Evolutionary conservation across 208 protist genomes (phyloP).

Genomic region (Crithidia expoeki): DNA sequence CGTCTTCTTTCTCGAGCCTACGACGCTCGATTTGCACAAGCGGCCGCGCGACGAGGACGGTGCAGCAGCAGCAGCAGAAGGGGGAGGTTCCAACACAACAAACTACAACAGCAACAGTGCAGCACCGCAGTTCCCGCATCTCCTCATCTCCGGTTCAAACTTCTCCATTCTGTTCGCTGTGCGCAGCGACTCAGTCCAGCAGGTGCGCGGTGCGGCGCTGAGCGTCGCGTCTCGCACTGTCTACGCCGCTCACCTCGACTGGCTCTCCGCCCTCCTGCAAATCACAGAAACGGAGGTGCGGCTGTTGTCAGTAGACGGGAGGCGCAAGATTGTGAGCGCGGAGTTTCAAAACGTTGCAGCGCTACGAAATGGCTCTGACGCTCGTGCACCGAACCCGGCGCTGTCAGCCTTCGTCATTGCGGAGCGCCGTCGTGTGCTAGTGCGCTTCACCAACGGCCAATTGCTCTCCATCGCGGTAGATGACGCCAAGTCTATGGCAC

Average conservation of each 20-base stretch:
- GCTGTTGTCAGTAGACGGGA: constrained; percentile 67
- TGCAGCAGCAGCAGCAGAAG: background rate
- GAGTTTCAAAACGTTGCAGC: constrained; percentile 20
- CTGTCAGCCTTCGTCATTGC: constrained; percentile 24
- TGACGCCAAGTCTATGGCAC: constrained; percentile 1
- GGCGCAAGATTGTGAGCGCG: constrained; percentile 19
- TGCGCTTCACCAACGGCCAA: constrained; percentile 38
- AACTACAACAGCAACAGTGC: background rate
- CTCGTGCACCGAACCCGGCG: constrained; percentile 13
- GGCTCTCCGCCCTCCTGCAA: constrained; percentile 66
- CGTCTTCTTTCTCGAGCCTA: constrained; percentile 64
- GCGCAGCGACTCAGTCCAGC: constrained; percentile 70
- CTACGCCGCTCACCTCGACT: constrained; percentile 51
- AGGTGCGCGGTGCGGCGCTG: constrained; percentile 68
- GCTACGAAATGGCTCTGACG: constrained; percentile 7
- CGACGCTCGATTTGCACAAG: constrained; percentile 22
- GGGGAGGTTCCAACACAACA: too few species aligned
- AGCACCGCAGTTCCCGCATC: constrained; percentile 28
- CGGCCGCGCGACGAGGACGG: constrained; percentile 31
- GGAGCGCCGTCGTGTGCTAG: constrained; percentile 26
- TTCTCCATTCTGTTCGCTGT: constrained; percentile 85
- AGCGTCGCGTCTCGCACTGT: constrained; percentile 56
- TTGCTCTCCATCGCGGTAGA: constrained; percentile 26
- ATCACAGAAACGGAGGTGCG: constrained; percentile 75
- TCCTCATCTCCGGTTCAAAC: constrained; percentile 69